Base-by-base conservation (phyloP, 352 stramenopile genomes). In the Blastocystis sp. region DNA sequence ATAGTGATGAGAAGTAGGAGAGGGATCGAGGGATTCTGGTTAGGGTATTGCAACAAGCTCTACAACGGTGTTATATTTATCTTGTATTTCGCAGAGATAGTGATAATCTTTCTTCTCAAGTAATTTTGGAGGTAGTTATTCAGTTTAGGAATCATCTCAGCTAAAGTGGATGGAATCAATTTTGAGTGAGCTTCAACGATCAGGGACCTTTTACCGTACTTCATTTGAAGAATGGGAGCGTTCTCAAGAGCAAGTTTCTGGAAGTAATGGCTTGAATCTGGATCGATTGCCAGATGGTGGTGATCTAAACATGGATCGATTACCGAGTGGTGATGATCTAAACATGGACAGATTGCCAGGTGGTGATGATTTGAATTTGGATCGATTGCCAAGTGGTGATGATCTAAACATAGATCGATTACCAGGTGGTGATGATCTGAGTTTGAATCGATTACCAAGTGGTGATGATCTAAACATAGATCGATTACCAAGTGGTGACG, bases 321-420 rank as follows among this genome's bases (percentile, higher is more conserved):
- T 61, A 32, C 54, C 54, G 6, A 5, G 3, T 32, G 12, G 27
- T 61, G 54, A 61, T 61, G 54, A 61, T 61, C 12, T 61, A 12
- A 61, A 61, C 12, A n/a, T 61, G 54, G 27, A 61, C 27, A 3
- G 54, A 5, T 32, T 61, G 12, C 54, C 54, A 61, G 12, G 2
- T 16, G 54, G 54, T 61, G 54, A 61, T 61, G 54, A 61, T 61
- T 61, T 61, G 54, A 61, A 61, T 61, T 7, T 61, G 54, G 27
- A 61, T 14, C 54, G 54, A 5, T 32, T 61, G 12, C 54, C 54
- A 32, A n/a, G 3, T 3, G 27, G 27, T 61, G 54, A 3, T 61
- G 54, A 61, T 61, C 27, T 61, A 32, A 61, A 61, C 27, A n/a
- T 61, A 12, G 27, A 61, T 61, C 54, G 54, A 5, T 32, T 61